Evolutionary conservation across 805 yeast genomes (phyloP), one percentile per base, ranked within the genome.

Genomic region (Helenozyma rhizophorensis): DNA sequence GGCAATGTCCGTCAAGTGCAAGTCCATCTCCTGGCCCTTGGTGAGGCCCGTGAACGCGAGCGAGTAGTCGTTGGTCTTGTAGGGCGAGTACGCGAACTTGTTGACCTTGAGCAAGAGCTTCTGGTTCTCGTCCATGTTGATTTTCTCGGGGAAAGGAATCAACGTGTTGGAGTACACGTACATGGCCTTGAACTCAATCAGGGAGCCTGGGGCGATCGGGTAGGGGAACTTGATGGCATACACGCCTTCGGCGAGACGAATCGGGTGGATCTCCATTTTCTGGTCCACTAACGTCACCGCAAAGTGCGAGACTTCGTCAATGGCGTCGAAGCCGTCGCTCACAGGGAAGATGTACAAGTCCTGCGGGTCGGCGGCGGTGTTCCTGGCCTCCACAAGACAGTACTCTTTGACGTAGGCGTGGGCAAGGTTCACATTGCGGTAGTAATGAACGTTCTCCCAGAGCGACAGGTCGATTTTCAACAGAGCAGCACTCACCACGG

Each of bases 391-490:
- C 25, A 87, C 51, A n/a, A 70, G 56, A 37, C 69, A 60, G 16
- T 72, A 65, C 52, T 83, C 94, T 43, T 74, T 76, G 25, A 77
- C 70, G 54, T 81, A 88, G 3, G 88, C 62, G 43, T 74, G 76
- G 19, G 73, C 52, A 30, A 88, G 69, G 48, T 87, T 96, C 23
- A 86, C 49, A 7, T 69, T 54, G 44, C 85, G 76, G 10, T 61
- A 54, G 43, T 74, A 69, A 19, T 76, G 69, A 21, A 60, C 50
- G 56, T 86, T 87, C 48, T 72, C 78, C 79, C 83, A 78, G 27
- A 34, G 28, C 22, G 44, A 32, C 25, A 42, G 31, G 27, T 42
- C 48, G 26, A 39, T 32, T 12, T 31, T 27, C 28, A 32, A 17
- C 25, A 27, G 17, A 13, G 39, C 37, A 9, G 36, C 35, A 3